Evolutionary conservation across 192 early-diverging fungal genomes (phyloP).

Genomic region (Mortierella alpina): DNA sequence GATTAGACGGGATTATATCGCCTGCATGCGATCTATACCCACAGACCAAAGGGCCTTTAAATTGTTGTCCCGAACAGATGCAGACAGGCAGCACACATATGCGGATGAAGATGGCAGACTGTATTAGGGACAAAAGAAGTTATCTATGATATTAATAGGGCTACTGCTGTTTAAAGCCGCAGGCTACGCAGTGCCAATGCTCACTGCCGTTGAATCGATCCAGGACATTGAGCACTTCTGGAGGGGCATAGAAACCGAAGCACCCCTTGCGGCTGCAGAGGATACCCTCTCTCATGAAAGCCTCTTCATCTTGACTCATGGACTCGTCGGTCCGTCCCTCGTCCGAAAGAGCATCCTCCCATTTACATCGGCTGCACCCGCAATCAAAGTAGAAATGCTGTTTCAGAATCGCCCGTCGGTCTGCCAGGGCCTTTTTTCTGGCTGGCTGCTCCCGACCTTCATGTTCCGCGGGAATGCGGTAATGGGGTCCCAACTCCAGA

Average conservation of each 20-base stretch:
- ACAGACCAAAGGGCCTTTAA: no score
- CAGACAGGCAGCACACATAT: no score
- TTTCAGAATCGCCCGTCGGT: slow-evolving; percentile 1
- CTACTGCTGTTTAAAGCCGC: no score
- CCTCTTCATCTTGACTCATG: background rate
- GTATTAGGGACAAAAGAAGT: no score
- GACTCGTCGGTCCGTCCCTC: background rate
- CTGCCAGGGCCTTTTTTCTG: background rate
- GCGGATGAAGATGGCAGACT: no score
- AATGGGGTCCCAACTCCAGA: slow-evolving; percentile 21
- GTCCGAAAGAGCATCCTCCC: background rate
- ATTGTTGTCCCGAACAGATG: no score
- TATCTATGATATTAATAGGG: no score
- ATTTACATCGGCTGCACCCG: slow-evolving; percentile 8
- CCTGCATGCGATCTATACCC: no score
- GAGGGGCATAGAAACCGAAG: slow-evolving; percentile 33
- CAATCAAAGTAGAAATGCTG: slow-evolving; percentile 22
- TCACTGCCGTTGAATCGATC: no score
- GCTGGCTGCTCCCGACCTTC: background rate
- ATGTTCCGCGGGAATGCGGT: background rate
- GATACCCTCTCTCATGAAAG: slow-evolving; percentile 21
- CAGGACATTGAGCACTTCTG: background rate
- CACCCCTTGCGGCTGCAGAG: slow-evolving; percentile 8
- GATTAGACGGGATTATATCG: no score
- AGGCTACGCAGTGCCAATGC: no score